Evolutionary conservation across 306 rosid species (phyloP), one percentile per base, ranked within the genome.

Genomic region (Corylus heterophylla): DNA sequence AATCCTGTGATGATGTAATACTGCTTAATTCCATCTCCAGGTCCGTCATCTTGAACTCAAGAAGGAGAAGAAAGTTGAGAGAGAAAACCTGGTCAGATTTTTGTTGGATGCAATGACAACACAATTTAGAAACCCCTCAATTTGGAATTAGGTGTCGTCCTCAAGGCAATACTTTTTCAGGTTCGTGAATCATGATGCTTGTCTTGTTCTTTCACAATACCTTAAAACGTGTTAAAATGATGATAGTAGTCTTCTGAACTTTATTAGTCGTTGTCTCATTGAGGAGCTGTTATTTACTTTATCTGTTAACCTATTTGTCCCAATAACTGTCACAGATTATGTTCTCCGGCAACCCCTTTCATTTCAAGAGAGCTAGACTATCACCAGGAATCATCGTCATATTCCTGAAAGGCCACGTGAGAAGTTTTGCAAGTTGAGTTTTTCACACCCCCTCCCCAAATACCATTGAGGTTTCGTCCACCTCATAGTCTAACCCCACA

Each of bases 11-110:
- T 54, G 54, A 22, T 77, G 18, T 75, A 54, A 42, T 54, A 66
- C 67, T 72, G 50, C 74, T 76, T 78, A 17, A 68, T 71, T 83
- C 29, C 31, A 68, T 75, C 48, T 85, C 54, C 89, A 95, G 98
- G 98, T 95, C 74, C 97, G 97, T 69, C 97, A 92, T 81, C 92
- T 94, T 51, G 97, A 94, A 69, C 89, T 85, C 54, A 94, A 92
- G 88, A 89, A 51, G 94, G 97, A 89, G 88, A 92, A 91, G 83
- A 87, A 82, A 58, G 87, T 94, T 5, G 90, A 87, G 73, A 88
- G 93, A 76, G 84, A 75, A 71, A 71, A 76, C 62, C 87, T 94
- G 9, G 85, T 89, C 79, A 89, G 79, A 82, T 95, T 95, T 87
- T 82, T 95, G 47, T 73, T 80, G 58, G 93, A 87, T 31, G 97